Conservation (phyloP, 805 yeast genomes). For the Ogataea trehalophila region DNA sequence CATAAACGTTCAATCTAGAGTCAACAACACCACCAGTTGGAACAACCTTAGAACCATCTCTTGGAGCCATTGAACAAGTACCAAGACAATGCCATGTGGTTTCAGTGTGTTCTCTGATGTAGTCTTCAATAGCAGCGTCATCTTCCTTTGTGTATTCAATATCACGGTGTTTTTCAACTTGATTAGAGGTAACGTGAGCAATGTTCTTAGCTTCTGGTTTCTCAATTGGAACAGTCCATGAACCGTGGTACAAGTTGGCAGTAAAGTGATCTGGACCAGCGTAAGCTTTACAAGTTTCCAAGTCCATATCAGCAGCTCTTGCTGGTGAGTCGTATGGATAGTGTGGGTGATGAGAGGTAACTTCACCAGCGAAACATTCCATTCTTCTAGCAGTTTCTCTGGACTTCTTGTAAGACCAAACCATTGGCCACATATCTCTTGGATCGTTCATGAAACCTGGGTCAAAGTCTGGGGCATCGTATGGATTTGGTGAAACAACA, state of each 20-base stretch:
- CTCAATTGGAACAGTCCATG: constrained; percentile 26
- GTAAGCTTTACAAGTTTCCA: constrained; percentile 21
- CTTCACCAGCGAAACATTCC: constrained; percentile 28
- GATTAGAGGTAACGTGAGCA: constrained; percentile 22
- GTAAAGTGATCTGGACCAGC: constrained; percentile 25
- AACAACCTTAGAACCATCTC: constrained; percentile 25
- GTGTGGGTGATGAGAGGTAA: constrained; percentile 25
- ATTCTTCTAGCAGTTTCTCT: constrained; percentile 28
- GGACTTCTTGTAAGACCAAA: constrained; percentile 28
- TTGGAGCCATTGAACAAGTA: constrained; percentile 27
- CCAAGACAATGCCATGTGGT: constrained; percentile 30
- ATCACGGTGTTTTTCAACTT: constrained; percentile 19
- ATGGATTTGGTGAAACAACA: constrained; percentile 21
- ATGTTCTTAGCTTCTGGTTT: constrained; percentile 19
- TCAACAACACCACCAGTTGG: constrained; percentile 28
- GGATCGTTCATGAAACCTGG: constrained; percentile 27
- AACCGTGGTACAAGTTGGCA: constrained; percentile 27
- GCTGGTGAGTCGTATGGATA: constrained; percentile 24
- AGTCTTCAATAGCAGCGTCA: constrained; percentile 25
- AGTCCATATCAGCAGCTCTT: constrained; percentile 24
- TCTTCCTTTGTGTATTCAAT: constrained; percentile 24
- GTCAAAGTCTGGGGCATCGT: constrained; percentile 26
- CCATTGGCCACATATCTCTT: constrained; percentile 29
- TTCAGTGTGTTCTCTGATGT: constrained; percentile 27
- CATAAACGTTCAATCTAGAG: constrained; percentile 25